A percentile compares a stretch with the other conserved stretches of the same genome.
Evolutionary conservation across 192 early-diverging fungal genomes (phyloP).

Genomic region (Coemansia sp.): DNA sequence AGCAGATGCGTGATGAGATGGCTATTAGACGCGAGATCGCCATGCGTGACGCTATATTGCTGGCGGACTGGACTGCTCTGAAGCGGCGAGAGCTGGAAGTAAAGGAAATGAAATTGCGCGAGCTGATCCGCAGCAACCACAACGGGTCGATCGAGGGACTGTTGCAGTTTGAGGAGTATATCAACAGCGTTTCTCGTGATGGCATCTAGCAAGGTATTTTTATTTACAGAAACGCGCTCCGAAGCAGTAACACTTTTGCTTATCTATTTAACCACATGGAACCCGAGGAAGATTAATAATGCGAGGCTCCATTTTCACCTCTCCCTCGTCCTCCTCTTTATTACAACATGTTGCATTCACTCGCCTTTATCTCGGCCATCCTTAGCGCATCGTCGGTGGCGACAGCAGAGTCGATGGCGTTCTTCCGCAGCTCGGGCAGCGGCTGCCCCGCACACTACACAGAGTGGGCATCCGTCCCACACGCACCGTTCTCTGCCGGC

Average conservation of each 20-base stretch:
- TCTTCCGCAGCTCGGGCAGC: slow-evolving; percentile 29
- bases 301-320: neutral
- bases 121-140: slow-evolving; percentile 13
- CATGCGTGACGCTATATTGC: slow-evolving; percentile 25
- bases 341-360: neutral
- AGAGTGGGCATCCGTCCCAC: slow-evolving; percentile 21
- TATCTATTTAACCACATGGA: too few relatives aligned
- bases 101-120: slow-evolving; percentile 18
- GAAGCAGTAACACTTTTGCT: neutral
- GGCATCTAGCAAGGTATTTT: neutral
- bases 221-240: neutral
- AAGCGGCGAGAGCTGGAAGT: slow-evolving; percentile 33
- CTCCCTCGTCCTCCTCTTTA: neutral
- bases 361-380: neutral
- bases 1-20: slow-evolving; percentile 36
- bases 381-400: neutral
- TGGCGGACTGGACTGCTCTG: slow-evolving; percentile 44
- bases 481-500: slow-evolving; percentile 26
- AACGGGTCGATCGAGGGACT: slow-evolving; percentile 6
- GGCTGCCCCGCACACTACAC: slow-evolving; percentile 35
- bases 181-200: slow-evolving; percentile 10
- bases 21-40: slow-evolving; percentile 29
- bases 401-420: neutral
- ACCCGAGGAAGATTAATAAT: too few relatives aligned
- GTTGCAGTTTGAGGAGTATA: slow-evolving; percentile 17